These are phyloP conservation scores for Umbelopsis isabellina DNA, from an alignment of 192 early-diverging fungal genomes.

Conservation along the genomic window DNA sequence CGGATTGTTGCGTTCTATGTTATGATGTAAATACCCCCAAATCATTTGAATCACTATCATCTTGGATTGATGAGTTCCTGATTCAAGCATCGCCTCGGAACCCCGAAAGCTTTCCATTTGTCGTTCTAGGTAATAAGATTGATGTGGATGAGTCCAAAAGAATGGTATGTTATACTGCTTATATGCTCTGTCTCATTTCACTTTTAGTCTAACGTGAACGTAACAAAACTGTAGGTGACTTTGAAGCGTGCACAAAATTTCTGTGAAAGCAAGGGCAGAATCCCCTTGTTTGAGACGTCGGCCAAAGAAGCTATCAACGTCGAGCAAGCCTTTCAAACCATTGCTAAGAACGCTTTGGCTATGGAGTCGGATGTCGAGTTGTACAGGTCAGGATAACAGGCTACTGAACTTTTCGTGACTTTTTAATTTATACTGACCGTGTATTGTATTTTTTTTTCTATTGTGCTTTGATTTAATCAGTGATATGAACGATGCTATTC, in stretches of 20 bases:
- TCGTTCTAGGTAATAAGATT: slow-evolving; percentile 99
- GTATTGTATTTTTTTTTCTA: slow-evolving; percentile 9
- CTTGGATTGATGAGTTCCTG: slow-evolving; percentile 98
- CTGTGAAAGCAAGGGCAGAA: slow-evolving; percentile 95
- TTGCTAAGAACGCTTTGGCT: slow-evolving; percentile 93
- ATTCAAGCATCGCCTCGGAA: slow-evolving; percentile 92
- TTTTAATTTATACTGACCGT: slow-evolving; percentile 12
- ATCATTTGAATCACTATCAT: slow-evolving; percentile 85
- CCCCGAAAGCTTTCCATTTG: slow-evolving; percentile 98
- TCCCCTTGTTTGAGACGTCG: slow-evolving; percentile 97
- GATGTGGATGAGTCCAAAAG: slow-evolving; percentile 94
- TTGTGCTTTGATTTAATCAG: slow-evolving; percentile 43
- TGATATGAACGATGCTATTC: slow-evolving; percentile 91
- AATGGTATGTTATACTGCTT: slow-evolving; percentile 60
- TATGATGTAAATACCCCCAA: slow-evolving; percentile 96
- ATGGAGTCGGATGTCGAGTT: slow-evolving; percentile 91
- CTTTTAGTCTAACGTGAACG: background rate
- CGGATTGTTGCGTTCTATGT: slow-evolving; percentile 98
- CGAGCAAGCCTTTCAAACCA: slow-evolving; percentile 94
- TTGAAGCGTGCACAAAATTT: slow-evolving; percentile 94
- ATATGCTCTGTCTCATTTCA: background rate
- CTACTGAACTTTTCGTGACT: slow-evolving; percentile 32
- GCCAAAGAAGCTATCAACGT: slow-evolving; percentile 99
- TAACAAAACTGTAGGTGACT: slow-evolving; percentile 67
- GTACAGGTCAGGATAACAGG: slow-evolving; percentile 43